Evolutionary conservation across 2,329 filamentous ascomycete genomes (phyloP).

Genomic region (Fusarium subglutinans): DNA sequence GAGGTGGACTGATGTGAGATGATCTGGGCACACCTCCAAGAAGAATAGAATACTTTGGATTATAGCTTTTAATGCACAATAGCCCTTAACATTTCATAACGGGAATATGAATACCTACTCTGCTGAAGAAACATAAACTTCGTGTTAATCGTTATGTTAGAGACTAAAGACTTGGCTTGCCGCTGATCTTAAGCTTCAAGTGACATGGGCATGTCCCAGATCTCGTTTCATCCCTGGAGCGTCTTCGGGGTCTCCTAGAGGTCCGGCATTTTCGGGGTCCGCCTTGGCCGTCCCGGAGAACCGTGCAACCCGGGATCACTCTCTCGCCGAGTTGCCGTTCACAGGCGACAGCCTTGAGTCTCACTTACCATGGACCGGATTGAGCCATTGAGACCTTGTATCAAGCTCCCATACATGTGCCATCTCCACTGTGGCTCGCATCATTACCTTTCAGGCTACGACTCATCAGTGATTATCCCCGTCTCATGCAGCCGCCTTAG

Average conservation of each 20-base stretch:
- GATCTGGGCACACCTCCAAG: conserved; percentile 18
- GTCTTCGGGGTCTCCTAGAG: neutral
- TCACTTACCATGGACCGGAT: fast-evolving
- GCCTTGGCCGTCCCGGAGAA: neutral
- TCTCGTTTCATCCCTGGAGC: neutral
- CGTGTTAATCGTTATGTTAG: neutral
- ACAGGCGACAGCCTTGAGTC: neutral
- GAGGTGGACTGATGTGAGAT: conserved; percentile 27
- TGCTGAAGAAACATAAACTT: neutral
- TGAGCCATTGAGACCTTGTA: neutral
- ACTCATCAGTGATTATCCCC: conserved; percentile 28
- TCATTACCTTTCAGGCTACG: neutral
- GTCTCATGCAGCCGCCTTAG: conserved; percentile 34
- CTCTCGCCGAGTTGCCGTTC: neutral
- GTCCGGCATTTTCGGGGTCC: neutral
- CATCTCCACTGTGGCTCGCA: neutral
- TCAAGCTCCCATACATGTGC: neutral
- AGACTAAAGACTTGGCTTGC: neutral
- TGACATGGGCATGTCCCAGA: neutral
- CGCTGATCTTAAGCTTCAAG: neutral
- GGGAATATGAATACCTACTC: neutral
- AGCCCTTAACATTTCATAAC: conserved; percentile 3
- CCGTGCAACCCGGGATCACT: neutral
- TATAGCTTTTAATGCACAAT: conserved; percentile 35
- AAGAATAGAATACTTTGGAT: conserved; percentile 27